Percentiles rank a stretch among this genome's conserved stretches.
phyloP scores from a whole-genome alignment of 306 rosid species.

The Cucurbita ficifolia region DNA sequence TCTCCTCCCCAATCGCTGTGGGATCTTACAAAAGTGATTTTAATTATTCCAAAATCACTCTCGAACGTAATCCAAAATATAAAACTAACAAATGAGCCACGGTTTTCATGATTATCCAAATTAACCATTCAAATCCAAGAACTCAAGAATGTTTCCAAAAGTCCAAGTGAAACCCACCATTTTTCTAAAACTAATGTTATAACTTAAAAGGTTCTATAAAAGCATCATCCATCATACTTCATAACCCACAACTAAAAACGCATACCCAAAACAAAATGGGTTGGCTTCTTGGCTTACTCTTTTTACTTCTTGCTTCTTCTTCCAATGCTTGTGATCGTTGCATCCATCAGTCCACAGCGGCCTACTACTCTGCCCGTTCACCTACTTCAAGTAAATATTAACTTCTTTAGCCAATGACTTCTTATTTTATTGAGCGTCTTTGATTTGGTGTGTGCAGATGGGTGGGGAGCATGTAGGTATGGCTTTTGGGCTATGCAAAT shows the following conservation, averaged over 20 bases:
- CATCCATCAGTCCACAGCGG: not conserved
- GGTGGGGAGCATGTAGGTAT: constrained; percentile 73
- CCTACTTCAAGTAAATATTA: not conserved
- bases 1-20: no score
- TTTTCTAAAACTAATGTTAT: no score
- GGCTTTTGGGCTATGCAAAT: constrained; percentile 42
- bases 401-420: no score
- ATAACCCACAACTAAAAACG: not conserved
- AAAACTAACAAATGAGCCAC: not conserved
- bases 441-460: constrained; percentile 20
- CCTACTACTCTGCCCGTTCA: not conserved
- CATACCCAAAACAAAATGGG: not conserved
- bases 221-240: not conserved
- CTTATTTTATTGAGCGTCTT: not conserved
- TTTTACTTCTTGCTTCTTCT: not conserved
- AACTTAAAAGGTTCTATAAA: not conserved
- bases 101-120: not conserved
- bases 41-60: no score
- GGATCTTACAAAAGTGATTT: no score
- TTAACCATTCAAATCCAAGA: not conserved
- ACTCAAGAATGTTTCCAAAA: not conserved
- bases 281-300: not conserved
- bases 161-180: not conserved
- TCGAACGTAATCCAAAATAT: no score
- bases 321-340: not conserved